Conservation (phyloP, 768 basidiomycete species). For the Chalciporus piperatus region DNA sequence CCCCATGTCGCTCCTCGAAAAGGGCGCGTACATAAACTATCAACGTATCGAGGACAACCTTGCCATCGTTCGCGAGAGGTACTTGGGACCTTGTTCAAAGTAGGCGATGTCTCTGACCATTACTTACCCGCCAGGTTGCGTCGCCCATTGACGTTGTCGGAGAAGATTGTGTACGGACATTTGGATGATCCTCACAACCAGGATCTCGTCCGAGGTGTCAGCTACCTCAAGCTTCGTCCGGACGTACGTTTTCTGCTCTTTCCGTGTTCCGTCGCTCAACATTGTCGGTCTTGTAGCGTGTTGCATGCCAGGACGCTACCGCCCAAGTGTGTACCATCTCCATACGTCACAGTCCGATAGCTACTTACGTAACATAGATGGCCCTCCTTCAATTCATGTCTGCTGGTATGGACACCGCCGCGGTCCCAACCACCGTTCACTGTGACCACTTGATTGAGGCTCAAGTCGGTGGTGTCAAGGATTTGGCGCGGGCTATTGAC, state of each 20-base stretch:
- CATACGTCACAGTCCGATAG: conserved; percentile 13
- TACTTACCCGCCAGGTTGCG: conserved; percentile 54
- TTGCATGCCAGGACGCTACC: conserved; percentile 89
- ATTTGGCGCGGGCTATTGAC: conserved; percentile 86
- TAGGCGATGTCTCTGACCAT: not conserved
- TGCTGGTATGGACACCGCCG: conserved; percentile 95
- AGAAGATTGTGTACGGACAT: conserved; percentile 98
- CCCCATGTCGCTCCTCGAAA: conserved; percentile 82
- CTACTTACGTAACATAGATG: conserved; percentile 65
- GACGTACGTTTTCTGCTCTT: conserved; percentile 61
- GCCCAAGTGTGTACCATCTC: conserved; percentile 59
- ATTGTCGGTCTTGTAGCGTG: conserved; percentile 49
- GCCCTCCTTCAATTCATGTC: conserved; percentile 99
- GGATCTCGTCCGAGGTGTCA: conserved; percentile 86
- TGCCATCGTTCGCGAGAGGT: conserved; percentile 82
- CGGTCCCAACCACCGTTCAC: conserved; percentile 98
- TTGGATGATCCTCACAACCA: conserved; percentile 91
- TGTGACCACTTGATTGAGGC: conserved; percentile 99
- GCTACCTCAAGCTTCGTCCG: conserved; percentile 96
- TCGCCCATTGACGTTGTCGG: conserved; percentile 89
- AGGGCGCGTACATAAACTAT: conserved; percentile 85
- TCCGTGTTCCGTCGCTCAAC: conserved; percentile 1
- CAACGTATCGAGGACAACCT: conserved; percentile 99
- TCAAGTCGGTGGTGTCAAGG: conserved; percentile 89
- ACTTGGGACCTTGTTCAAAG: conserved; percentile 1